Evolutionary conservation across 1,284 basidiomycete genomes (phyloP), one percentile per base, ranked within the genome.

Genomic region (Hemileia vastatrix): DNA sequence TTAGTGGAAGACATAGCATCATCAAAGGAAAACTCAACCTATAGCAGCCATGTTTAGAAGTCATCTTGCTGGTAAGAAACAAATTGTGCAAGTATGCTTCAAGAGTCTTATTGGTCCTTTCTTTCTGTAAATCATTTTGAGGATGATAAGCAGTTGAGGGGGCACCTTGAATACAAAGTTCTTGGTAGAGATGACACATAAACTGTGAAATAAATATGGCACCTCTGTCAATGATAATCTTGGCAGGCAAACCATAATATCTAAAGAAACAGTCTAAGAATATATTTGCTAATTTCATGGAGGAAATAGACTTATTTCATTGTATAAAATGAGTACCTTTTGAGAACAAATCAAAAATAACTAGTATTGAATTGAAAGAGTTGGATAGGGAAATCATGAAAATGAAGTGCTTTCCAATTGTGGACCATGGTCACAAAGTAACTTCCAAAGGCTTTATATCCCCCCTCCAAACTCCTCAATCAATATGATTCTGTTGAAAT

Each of bases 391-490:
- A 80, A 0, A 83, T 71, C 18, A 76, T 73, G 3, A 73, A 72
- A 36, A 83, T 80, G 54, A 79, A 73, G 65, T 83, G 81, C 75
- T 81, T 77, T 0, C 77, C 77, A 3, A 82, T 72, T 0, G 72
- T 70, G 27, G 70, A 67, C 72, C 77, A 83, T 0, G 80, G 80
- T 13, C 55, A n/a, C 3, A 36, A 2, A 1, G 70, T 67, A 45
- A 48, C 65, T 9, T 2, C 79, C 13, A 79, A 70, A 0, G 77
- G 75, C 56, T 75, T 65, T 9, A 82, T 70, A 0, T 71, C 51
- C 2, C 81, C 79, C n/a, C n/a, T n/a, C n/a, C n/a, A n/a, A n/a
- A n/a, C n/a, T n/a, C n/a, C n/a, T n/a, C n/a, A n/a, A n/a, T n/a
- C n/a, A n/a, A n/a, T n/a, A n/a, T n/a, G n/a, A n/a, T n/a, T n/a